Evolutionary conservation across 2,329 filamentous ascomycete genomes (phyloP).

Genomic region (Ophiosphaerella korrae): DNA sequence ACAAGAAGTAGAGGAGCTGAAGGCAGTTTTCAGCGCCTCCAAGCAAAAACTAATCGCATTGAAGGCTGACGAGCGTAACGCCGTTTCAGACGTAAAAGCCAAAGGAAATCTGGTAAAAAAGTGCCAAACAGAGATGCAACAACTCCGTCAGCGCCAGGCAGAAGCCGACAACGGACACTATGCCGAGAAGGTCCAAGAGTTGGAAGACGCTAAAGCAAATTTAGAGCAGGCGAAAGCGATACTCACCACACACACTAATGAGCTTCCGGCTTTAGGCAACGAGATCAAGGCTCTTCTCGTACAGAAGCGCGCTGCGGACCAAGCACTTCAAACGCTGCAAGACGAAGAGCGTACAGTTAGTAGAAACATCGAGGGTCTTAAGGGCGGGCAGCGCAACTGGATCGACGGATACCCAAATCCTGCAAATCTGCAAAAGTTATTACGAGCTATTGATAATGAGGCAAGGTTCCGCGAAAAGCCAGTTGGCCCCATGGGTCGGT

Average conservation of each 20-base stretch:
- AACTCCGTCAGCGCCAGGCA: conserved; percentile 65
- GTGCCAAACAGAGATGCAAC: conserved; percentile 53
- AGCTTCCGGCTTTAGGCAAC: conserved; percentile 42
- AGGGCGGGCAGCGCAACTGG: conserved; percentile 61
- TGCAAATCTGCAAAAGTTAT: conserved; percentile 63
- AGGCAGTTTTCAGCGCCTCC: conserved; percentile 59
- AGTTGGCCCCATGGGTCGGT: conserved; percentile 80
- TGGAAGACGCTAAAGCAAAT: conserved; percentile 62
- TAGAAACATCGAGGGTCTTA: conserved; percentile 57
- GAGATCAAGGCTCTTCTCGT: conserved; percentile 40
- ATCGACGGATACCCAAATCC: conserved; percentile 66
- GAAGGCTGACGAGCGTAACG: conserved; percentile 66
- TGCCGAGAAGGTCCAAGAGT: conserved; percentile 63
- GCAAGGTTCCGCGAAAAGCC: conserved; percentile 71
- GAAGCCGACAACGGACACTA: conserved; percentile 71
- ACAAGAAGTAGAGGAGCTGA: conserved; percentile 55
- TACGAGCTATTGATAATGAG: conserved; percentile 73
- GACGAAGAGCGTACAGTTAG: conserved; percentile 61
- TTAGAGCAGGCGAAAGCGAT: conserved; percentile 52
- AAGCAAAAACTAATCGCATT: conserved; percentile 61
- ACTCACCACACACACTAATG: conserved; percentile 50
- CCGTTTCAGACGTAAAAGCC: conserved; percentile 62
- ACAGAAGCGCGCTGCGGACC: conserved; percentile 20
- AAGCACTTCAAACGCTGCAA: conserved; percentile 36
- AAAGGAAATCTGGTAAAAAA: conserved; percentile 53